phyloP scores from a whole-genome alignment of 345 rosid genomes.

The Nasturtium officinale region DNA sequence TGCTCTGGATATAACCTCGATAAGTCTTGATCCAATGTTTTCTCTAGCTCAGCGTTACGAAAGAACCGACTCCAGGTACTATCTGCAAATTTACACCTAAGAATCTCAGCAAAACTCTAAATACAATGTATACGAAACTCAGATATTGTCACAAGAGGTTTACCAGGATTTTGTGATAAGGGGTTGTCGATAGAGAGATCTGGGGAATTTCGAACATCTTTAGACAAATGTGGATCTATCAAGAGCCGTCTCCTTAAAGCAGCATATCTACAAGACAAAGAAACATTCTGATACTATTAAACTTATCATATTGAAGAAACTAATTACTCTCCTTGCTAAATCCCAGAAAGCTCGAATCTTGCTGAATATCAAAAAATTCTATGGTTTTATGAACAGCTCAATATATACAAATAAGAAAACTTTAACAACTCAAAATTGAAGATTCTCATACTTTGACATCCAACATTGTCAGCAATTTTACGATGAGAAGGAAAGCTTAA shows the following conservation, averaged over 20 bases:
- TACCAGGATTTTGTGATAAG: constrained; percentile 95
- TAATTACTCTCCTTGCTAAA: not conserved
- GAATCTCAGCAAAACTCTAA: not conserved
- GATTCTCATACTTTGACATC: not conserved
- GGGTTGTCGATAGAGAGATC: constrained; percentile 86
- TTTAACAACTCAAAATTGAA: not conserved
- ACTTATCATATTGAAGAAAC: not conserved
- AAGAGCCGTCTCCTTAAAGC: constrained; percentile 74
- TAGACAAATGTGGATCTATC: constrained; percentile 72
- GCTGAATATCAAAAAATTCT: not conserved
- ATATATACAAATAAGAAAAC: constrained; percentile 1
- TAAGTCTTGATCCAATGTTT: constrained; percentile 90
- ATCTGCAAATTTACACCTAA: constrained; percentile 50
- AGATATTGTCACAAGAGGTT: not conserved
- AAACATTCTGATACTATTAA: not conserved
- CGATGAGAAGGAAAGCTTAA: not conserved
- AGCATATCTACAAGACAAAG: constrained; percentile 66
- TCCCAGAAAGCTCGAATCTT: constrained; percentile 25
- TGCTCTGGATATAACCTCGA: constrained; percentile 95
- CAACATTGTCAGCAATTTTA: not conserved
- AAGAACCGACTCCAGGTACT: constrained; percentile 97
- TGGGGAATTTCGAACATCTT: constrained; percentile 63
- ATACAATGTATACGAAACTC: not conserved
- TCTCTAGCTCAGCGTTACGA: constrained; percentile 91
- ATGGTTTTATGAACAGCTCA: not conserved